Evolutionary conservation across 2,329 filamentous ascomycete species (phyloP).

Genomic region (Fusarium falciforme): DNA sequence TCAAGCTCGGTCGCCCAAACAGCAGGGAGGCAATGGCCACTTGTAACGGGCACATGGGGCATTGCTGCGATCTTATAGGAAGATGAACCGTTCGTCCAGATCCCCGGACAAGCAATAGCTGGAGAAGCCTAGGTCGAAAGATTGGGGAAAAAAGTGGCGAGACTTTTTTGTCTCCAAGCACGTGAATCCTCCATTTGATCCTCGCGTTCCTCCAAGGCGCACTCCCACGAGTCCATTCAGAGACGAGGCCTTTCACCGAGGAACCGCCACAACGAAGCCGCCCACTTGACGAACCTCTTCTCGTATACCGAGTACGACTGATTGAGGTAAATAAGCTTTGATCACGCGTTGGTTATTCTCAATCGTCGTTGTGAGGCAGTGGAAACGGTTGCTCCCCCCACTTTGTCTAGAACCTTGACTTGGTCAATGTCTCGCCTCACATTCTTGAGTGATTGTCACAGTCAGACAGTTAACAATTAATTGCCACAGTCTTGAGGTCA

Average conservation of each 20-base stretch:
- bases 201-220: not conserved
- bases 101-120: not conserved
- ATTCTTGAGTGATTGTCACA: not conserved
- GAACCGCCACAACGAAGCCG: not conserved
- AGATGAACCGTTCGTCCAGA: conserved; percentile 5
- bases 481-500: conserved; percentile 12
- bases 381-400: not conserved
- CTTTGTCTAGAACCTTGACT: not conserved
- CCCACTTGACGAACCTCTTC: not conserved
- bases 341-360: not conserved
- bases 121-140: not conserved
- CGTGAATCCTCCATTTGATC: not conserved
- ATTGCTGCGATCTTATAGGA: conserved; percentile 25
- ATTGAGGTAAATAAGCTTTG: not conserved
- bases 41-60: conserved; percentile 35
- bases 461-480: not conserved
- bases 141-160: not conserved
- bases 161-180: not conserved
- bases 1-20: conserved; percentile 3
- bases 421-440: not conserved
- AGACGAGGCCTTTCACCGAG: not conserved
- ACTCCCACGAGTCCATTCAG: not conserved
- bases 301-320: not conserved
- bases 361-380: not conserved
- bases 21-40: conserved; percentile 4